Percentiles rank a stretch among this genome's conserved stretches.
phyloP scores from a whole-genome alignment of 331 rosid species.

The Stylosanthes scabra region DNA sequence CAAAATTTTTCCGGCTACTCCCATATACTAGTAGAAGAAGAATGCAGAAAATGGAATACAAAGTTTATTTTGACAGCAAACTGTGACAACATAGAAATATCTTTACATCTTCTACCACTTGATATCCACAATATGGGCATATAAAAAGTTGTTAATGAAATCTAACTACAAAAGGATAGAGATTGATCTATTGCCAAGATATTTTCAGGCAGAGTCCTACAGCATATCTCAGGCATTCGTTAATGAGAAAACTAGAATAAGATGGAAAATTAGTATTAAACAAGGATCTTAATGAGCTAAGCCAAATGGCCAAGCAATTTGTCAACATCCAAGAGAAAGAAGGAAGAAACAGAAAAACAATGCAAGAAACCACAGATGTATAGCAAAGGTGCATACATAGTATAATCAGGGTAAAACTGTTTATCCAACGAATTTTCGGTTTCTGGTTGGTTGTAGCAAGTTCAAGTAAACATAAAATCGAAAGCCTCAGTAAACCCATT shows the following conservation, averaged over 20 bases:
- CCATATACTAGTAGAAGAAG: slow-evolving; percentile 3
- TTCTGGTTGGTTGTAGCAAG: slow-evolving; percentile 10
- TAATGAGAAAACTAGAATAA: slow-evolving; percentile 18
- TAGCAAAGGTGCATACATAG: neutral
- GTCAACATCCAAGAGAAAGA: neutral
- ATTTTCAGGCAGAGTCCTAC: slow-evolving; percentile 8
- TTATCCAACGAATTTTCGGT: slow-evolving; percentile 12
- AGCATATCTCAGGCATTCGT: neutral
- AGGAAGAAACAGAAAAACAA: neutral
- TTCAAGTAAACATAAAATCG: neutral
- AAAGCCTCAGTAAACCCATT: slow-evolving; percentile 1
- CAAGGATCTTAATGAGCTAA: slow-evolving; percentile 12
- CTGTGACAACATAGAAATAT: neutral
- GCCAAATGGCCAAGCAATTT: neutral
- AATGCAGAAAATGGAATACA: neutral
- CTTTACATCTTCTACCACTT: slow-evolving; percentile 8
- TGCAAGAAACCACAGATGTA: neutral
- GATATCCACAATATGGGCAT: neutral
- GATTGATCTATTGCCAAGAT: neutral
- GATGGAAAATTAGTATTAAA: slow-evolving; percentile 18
- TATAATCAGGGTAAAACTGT: neutral
- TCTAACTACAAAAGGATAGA: neutral
- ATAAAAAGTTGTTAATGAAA: slow-evolving; percentile 3
- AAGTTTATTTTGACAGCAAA: neutral
- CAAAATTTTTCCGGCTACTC: neutral